Evolutionary conservation across 2,329 filamentous ascomycete species (phyloP), one percentile per base, ranked within the genome.

Genomic region (Balansia obtecta): DNA sequence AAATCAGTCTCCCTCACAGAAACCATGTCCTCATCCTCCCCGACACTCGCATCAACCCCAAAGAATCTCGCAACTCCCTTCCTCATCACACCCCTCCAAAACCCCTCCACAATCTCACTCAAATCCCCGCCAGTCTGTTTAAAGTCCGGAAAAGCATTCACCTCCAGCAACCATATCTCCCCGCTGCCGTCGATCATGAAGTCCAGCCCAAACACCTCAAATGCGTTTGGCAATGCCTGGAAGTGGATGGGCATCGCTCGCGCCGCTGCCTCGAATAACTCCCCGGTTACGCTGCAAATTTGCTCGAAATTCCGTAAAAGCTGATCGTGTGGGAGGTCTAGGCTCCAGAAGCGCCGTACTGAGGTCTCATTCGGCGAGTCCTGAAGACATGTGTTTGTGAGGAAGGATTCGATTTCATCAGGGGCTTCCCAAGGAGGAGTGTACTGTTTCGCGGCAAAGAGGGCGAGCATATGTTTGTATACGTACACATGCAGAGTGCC

Each of bases 61-160:
- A 94, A 88, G 68, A 93, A 93, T 1, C 76, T 66, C 65, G 66
- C 70, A 1, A 95, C 77, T 2, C 74, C 86, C 55, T 76, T 69
- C 50, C 80, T 73, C 41, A 95, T 73, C 20, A 88, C 83, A 11
- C 80, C 85, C 59, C 80, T 75, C 74, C 94, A 93, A 57, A 98
- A 73, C 8, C 82, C 85, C 18, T 73, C 77, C 22, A 98, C 83
- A 40, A 97, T 67, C 0, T 70, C 77, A 62, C 76, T 80, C 56
- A 95, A 67, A 51, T 86, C 83, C 0, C 88, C 89, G 9, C 93
- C 93, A 15, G 89, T 95, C 77, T 97, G 91, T 61, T 79, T 82
- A 63, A 97, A 97, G 69, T 98, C 93, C 10, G 93, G 93, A 68
- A 95, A 98, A 0, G 91, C 88, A 71, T 98, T 98, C 33, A 95